Evolutionary conservation across 192 early-diverging fungal species (phyloP).

Genomic region (Linnemannia exigua): DNA sequence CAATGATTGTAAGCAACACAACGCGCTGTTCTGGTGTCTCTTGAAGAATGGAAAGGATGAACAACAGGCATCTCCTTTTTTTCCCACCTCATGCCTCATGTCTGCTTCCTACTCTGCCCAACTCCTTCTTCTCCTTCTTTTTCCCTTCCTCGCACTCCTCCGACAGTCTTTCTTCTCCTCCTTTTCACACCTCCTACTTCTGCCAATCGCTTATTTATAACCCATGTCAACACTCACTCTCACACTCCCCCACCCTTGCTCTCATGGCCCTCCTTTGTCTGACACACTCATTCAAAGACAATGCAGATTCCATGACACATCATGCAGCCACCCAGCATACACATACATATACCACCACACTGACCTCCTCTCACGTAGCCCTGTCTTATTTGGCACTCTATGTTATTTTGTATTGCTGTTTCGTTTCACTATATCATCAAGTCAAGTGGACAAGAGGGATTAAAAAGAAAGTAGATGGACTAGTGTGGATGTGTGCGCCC

Average conservation of each 20-base stretch:
- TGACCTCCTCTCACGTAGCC: background rate
- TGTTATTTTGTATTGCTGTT: too few relatives aligned
- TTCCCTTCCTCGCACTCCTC: background rate
- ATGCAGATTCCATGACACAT: background rate
- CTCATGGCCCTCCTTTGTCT: background rate
- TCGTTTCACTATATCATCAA: too few relatives aligned
- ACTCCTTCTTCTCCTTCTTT: background rate
- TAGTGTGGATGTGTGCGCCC: background rate
- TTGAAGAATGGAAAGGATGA: too few relatives aligned
- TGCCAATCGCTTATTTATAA: background rate
- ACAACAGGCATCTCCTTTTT: background rate
- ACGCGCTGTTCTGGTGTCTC: too few relatives aligned
- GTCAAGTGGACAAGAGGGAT: background rate
- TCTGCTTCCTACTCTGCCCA: background rate
- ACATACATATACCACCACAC: background rate
- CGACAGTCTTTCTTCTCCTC: background rate
- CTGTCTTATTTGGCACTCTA: background rate
- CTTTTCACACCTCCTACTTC: conserved; percentile 4
- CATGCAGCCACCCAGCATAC: background rate
- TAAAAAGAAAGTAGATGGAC: background rate
- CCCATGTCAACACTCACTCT: too few relatives aligned
- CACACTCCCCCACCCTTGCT: background rate
- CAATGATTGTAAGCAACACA: background rate
- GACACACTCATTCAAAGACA: background rate
- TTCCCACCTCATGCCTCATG: background rate